Evolutionary conservation across 441 rosid genomes (phyloP).

Genomic region (Omphalea diandra): DNA sequence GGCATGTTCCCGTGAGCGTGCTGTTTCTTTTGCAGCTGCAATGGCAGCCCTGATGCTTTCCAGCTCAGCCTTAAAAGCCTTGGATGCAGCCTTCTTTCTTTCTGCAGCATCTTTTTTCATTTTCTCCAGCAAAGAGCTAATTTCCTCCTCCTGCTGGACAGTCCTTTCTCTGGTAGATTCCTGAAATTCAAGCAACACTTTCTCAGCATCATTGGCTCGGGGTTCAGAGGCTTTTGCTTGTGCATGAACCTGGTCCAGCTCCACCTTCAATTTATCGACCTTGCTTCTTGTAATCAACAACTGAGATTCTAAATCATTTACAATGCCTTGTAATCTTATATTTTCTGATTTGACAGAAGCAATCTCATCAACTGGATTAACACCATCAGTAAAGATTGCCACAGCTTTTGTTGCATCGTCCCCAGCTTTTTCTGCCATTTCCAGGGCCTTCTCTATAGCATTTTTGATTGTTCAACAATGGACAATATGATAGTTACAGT

Average conservation of each 20-base stretch:
- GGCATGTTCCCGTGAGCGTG: slow-evolving; percentile 34
- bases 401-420: slow-evolving; percentile 38
- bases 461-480: slow-evolving; percentile 45
- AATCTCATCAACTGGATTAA: slow-evolving; percentile 35
- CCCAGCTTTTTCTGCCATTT: slow-evolving; percentile 39
- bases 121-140: slow-evolving; percentile 39
- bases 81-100: slow-evolving; percentile 28
- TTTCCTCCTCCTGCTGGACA: slow-evolving; percentile 38
- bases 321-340: slow-evolving; percentile 28
- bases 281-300: slow-evolving; percentile 35
- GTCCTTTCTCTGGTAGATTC: slow-evolving; percentile 33
- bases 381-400: slow-evolving; percentile 22
- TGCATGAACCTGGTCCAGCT: slow-evolving; percentile 35
- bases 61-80: slow-evolving; percentile 42
- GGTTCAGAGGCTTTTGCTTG: slow-evolving; percentile 37
- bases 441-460: slow-evolving; percentile 43
- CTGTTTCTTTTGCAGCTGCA: slow-evolving; percentile 42
- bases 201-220: slow-evolving; percentile 39
- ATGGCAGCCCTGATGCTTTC: slow-evolving; percentile 43
- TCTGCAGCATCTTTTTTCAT: slow-evolving; percentile 38
- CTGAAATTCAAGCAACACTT: slow-evolving; percentile 44
- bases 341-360: slow-evolving; percentile 38
- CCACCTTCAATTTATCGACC: slow-evolving; percentile 38
- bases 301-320: slow-evolving; percentile 41
- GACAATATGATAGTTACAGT: slow-evolving; percentile 39